Conservation (phyloP, 2,329 filamentous ascomycete species). For the Stemphylium vesicarium region DNA sequence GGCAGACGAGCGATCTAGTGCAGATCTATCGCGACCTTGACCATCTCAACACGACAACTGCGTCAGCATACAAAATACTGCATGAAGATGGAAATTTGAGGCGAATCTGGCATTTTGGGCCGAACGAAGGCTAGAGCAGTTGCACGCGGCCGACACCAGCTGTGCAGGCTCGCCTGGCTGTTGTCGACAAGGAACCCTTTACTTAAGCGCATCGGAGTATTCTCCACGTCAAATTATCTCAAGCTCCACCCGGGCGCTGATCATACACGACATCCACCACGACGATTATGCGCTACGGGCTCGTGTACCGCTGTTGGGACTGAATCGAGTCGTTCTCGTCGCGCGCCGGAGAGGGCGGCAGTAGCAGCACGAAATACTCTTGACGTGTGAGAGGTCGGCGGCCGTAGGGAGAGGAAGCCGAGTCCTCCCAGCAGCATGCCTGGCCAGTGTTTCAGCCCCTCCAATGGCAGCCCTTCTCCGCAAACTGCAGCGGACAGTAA, state of each 20-base stretch:
- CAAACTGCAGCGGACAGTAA: too few species aligned
- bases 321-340: constrained; percentile 11
- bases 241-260: constrained; percentile 27
- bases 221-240: constrained; percentile 9
- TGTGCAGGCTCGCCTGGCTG: background rate
- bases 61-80: background rate
- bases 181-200: constrained; percentile 11
- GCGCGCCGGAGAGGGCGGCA: background rate
- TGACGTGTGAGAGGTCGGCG: background rate
- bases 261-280: constrained; percentile 17
- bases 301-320: constrained; percentile 6
- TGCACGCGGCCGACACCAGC: background rate
- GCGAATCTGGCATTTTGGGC: background rate
- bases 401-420: constrained; percentile 19
- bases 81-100: constrained; percentile 1
- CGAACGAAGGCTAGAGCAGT: background rate
- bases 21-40: background rate
- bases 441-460: constrained; percentile 30
- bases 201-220: constrained; percentile 11
- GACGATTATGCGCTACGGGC: constrained; percentile 5
- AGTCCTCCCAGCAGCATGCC: constrained; percentile 12
- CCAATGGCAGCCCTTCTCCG: background rate
- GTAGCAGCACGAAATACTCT: constrained; percentile 3
- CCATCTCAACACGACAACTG: background rate
- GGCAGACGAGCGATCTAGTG: constrained; percentile 1